phyloP scores from a whole-genome alignment of 176 grass and related monocot species.

The Cenchrus fungigraminus region DNA sequence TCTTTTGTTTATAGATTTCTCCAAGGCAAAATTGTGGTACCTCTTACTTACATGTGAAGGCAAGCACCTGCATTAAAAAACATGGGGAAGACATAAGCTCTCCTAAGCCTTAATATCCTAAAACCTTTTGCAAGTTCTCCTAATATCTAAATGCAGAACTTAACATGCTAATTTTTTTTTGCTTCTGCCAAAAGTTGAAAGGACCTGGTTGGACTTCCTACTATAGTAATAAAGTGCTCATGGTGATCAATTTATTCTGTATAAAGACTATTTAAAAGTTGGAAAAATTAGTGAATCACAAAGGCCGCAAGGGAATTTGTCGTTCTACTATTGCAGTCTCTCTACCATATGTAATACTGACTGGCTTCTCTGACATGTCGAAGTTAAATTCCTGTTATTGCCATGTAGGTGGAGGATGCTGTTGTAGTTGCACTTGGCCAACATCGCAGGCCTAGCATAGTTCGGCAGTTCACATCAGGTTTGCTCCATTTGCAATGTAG shows the following conservation, averaged over 20 bases:
- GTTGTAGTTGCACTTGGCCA: constrained; percentile 93
- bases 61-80: not conserved
- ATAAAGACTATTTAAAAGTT: constrained; percentile 1
- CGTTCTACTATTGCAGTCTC: constrained; percentile 3
- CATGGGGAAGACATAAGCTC: not conserved
- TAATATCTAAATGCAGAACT: not conserved
- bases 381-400: constrained; percentile 31
- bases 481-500: constrained; percentile 11
- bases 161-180: constrained; percentile 19
- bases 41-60: constrained; percentile 1
- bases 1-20: constrained; percentile 34
- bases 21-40: constrained; percentile 7
- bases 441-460: constrained; percentile 80
- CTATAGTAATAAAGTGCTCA: constrained; percentile 4
- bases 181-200: constrained; percentile 29
- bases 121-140: not conserved
- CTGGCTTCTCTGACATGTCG: constrained; percentile 25
- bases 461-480: constrained; percentile 98
- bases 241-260: not conserved
- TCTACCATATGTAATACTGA: constrained; percentile 23
- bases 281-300: constrained; percentile 2
- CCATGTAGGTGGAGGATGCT: constrained; percentile 91
- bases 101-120: not conserved
- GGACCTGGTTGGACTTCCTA: not conserved
- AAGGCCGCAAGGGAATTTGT: constrained; percentile 19